A percentile compares a stretch with the other conserved stretches of the same genome.
Conservation (phyloP, 495 filamentous ascomycete genomes). For the Chaetomium tenue region DNA sequence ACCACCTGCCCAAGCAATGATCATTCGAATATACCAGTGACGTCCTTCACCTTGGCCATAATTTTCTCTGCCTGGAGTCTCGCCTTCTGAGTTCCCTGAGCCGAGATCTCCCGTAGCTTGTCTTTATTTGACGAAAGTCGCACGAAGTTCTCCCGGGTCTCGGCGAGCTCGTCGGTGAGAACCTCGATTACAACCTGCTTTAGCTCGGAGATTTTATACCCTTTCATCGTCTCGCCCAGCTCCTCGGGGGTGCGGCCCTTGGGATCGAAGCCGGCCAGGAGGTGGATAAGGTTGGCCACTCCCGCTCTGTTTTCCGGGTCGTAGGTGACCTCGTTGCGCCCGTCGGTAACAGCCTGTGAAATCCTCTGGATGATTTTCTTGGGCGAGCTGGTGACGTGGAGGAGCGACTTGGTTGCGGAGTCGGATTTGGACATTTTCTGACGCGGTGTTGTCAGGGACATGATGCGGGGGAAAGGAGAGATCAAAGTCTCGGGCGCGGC, state of each 20-base stretch:
- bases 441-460: conserved; percentile 75
- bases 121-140: conserved; percentile 50
- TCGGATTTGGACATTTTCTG: conserved; percentile 95
- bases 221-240: conserved; percentile 55
- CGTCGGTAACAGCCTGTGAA: conserved; percentile 75
- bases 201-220: conserved; percentile 58
- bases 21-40: too few relatives aligned
- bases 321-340: conserved; percentile 59
- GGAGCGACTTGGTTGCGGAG: conserved; percentile 63
- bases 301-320: conserved; percentile 71
- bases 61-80: conserved; percentile 62
- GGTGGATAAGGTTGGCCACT: conserved; percentile 79
- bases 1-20: too few relatives aligned
- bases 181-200: conserved; percentile 61
- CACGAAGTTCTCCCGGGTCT: conserved; percentile 61
- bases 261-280: conserved; percentile 64
- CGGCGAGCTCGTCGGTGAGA: conserved; percentile 54
- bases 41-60: conserved; percentile 56
- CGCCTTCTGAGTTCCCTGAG: conserved; percentile 61
- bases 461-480: conserved; percentile 73
- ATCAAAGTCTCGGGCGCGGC: conserved; percentile 69
- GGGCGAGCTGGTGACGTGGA: conserved; percentile 71
- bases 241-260: conserved; percentile 47
- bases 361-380: conserved; percentile 65
- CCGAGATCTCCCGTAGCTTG: conserved; percentile 55